Percentiles rank a stretch among this genome's conserved stretches.
Evolutionary conservation across 2,329 filamentous ascomycete genomes (phyloP).

Genomic region (Macroventuria anomochaeta): DNA sequence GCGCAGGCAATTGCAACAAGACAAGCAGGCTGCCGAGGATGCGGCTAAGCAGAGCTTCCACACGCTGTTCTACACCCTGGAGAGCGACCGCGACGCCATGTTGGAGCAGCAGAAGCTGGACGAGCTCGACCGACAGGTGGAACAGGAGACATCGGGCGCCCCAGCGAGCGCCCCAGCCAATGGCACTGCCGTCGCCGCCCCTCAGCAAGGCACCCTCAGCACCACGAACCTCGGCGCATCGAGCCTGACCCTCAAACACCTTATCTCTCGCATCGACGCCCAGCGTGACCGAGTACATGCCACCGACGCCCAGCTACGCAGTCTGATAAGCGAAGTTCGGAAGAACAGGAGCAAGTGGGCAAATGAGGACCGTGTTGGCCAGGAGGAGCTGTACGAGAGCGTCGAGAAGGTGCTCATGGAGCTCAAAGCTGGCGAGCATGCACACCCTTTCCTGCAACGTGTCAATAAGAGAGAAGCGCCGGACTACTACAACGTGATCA

Average conservation of each 20-base stretch:
- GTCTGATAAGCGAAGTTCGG: conserved; percentile 93
- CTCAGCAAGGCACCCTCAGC: conserved; percentile 86
- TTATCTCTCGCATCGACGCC: conserved; percentile 93
- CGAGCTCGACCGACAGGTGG: conserved; percentile 93
- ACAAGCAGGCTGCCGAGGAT: conserved; percentile 88
- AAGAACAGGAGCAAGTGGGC: conserved; percentile 99
- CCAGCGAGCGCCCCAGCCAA: conserved; percentile 57
- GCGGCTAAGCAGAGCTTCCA: conserved; percentile 89
- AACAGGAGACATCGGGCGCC: conserved; percentile 85
- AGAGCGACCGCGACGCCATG: conserved; percentile 96
- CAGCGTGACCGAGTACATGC: conserved; percentile 89
- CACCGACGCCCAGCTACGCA: conserved; percentile 89
- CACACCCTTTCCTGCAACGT: conserved; percentile 89
- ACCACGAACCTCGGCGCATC: conserved; percentile 95
- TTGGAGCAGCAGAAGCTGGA: conserved; percentile 96
- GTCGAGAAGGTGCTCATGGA: conserved; percentile 96
- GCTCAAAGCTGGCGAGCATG: conserved; percentile 96
- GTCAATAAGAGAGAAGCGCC: conserved; percentile 98
- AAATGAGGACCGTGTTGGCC: conserved; percentile 94
- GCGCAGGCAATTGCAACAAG: conserved; percentile 90
- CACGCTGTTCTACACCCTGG: conserved; percentile 91
- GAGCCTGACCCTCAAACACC: conserved; percentile 92
- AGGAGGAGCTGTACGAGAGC: conserved; percentile 97
- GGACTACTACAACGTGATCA: conserved; percentile 93
- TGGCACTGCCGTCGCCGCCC: conserved; percentile 56